A percentile compares a stretch with the other conserved stretches of the same genome.
These are phyloP conservation scores for Sporothrix curviconia DNA, from an alignment of 2,329 filamentous ascomycete species.

Conservation along the genomic window DNA sequence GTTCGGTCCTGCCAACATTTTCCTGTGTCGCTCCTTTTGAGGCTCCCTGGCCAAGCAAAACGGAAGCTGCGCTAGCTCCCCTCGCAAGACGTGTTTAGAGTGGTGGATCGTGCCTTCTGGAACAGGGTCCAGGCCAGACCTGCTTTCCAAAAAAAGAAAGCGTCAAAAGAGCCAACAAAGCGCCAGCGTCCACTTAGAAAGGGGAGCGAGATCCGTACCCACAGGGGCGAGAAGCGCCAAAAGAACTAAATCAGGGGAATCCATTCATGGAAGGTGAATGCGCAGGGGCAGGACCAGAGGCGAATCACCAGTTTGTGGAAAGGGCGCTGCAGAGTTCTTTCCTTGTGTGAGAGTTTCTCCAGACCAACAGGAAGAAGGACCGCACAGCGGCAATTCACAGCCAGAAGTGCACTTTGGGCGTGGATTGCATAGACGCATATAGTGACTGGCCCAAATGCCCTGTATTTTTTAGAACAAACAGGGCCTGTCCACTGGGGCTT, in stretches of 20 bases:
- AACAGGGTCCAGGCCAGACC: background rate
- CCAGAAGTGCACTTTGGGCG: no score
- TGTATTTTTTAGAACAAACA: no score
- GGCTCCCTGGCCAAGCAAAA: background rate
- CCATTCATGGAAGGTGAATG: background rate
- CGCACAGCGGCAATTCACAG: no score
- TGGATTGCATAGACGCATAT: no score
- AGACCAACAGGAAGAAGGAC: no score
- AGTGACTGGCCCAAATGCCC: no score
- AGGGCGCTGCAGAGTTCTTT: background rate
- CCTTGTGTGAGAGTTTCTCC: no score
- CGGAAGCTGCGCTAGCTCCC: background rate
- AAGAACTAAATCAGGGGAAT: slow-evolving; percentile 1
- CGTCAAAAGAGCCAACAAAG: background rate
- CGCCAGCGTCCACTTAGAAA: background rate
- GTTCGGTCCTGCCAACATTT: no score
- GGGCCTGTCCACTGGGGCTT: no score
- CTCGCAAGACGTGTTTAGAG: background rate
- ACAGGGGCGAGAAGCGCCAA: background rate
- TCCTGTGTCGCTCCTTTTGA: no score
- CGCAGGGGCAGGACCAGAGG: background rate
- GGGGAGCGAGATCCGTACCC: background rate
- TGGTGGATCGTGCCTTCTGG: slow-evolving; percentile 10
- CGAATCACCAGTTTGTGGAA: background rate
- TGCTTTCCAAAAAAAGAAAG: slow-evolving; percentile 17